Base-by-base conservation (phyloP, 2,329 filamentous ascomycete species). In the Fusarium aywerte region DNA sequence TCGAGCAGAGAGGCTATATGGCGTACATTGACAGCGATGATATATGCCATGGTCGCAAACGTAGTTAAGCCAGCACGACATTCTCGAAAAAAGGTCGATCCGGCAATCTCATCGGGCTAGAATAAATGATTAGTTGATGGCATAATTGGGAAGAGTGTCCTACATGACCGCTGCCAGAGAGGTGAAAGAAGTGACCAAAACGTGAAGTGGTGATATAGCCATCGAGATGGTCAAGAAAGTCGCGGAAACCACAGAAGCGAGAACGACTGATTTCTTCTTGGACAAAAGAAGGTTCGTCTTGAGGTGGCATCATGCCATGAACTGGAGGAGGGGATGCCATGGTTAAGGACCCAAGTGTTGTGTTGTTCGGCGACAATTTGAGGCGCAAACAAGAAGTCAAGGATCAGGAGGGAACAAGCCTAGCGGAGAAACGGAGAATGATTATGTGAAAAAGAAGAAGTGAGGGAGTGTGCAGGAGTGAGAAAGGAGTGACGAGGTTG, bases 11-110 rank as follows among this genome's bases (percentile, higher is more conserved):
- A 5, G 4, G 13, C 5, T 11, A 20, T 11, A 11, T 38, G 6
- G 72, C 82, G 72, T 67, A 87, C 87, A 71, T 90, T 89, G 65
- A 90, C 89, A 10, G 90, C 90, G 74, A 96, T 93, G 71, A 96
- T 95, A 78, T 94, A 95, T 15, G 91, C 90, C 92, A 93, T 93
- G 4, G 90, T 91, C 54, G 90, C 89, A 75, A 92, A 92, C 4
- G 92, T 96, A 3, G 92, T 93, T 53, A 95, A 76, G 2, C 92
- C 92, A 29, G 92, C 92, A 27, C 92, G 89, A 58, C 96, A 80
- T 77, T 96, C 92, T 21, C 88, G 90, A 66, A 92, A 88, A 77
- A 95, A 93, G 61, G 85, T 89, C 33, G 90, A 85, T 35, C 87
- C 87, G 60, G 85, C 84, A 47, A 92, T 87, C 73, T 91, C 88